Conservation (phyloP, 495 filamentous ascomycete species). For the Hypoxylon intermedium region DNA sequence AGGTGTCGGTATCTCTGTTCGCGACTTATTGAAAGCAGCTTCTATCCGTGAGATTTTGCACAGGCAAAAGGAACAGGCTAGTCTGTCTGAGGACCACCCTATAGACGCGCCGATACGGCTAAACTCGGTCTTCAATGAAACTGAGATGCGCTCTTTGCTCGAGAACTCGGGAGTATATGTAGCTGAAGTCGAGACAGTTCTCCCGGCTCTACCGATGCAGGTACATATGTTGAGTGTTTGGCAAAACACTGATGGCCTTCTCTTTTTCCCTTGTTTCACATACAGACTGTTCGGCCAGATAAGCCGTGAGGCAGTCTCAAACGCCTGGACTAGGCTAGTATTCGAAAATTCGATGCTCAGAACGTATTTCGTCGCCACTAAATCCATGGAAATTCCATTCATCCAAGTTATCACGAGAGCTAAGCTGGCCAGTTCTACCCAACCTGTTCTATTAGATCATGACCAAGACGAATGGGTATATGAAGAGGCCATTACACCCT, state of each 20-base stretch:
- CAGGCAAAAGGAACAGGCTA: slow-evolving; percentile 13
- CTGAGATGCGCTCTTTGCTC: slow-evolving; percentile 45
- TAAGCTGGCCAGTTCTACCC: slow-evolving; percentile 6
- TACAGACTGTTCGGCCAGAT: slow-evolving; percentile 53
- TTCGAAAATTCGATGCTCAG: slow-evolving; percentile 64
- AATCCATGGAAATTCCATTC: slow-evolving; percentile 52
- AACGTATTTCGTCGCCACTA: slow-evolving; percentile 64
- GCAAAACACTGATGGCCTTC: slow-evolving; percentile 64
- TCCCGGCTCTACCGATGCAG: slow-evolving; percentile 75
- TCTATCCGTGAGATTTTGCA: slow-evolving; percentile 65
- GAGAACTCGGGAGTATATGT: slow-evolving; percentile 38
- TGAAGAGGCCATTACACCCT: slow-evolving; percentile 19
- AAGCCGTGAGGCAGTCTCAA: slow-evolving; percentile 44
- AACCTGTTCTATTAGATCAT: slow-evolving; percentile 13
- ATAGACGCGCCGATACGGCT: neutral
- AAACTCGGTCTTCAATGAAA: slow-evolving; percentile 37
- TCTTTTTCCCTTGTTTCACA: slow-evolving; percentile 70
- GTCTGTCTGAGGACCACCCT: neutral
- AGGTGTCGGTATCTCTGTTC: slow-evolving; percentile 64
- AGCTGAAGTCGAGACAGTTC: slow-evolving; percentile 58
- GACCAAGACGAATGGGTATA: slow-evolving; percentile 17
- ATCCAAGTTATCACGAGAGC: slow-evolving; percentile 59
- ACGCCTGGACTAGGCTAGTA: slow-evolving; percentile 65
- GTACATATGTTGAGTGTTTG: slow-evolving; percentile 73
- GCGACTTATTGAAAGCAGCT: slow-evolving; percentile 69